phyloP scores from a whole-genome alignment of 1,139 yeast species.

The Arxiozyma slooffiae region DNA sequence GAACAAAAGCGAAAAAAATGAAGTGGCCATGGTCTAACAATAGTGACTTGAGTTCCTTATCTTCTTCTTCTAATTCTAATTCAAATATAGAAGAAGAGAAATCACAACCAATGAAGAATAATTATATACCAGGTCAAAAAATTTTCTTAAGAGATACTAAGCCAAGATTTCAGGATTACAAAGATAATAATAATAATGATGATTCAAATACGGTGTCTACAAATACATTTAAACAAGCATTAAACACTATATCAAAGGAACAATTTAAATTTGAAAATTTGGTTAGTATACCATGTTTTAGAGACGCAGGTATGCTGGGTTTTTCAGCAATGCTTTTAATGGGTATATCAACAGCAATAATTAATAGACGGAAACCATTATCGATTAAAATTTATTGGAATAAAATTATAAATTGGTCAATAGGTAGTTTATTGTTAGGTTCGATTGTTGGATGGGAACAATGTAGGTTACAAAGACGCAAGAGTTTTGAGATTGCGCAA shows the following conservation, averaged over 20 bases:
- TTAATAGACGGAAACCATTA: not conserved
- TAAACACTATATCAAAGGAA: constrained; percentile 15
- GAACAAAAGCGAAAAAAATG: too few species aligned
- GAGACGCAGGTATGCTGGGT: constrained; percentile 83
- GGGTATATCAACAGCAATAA: constrained; percentile 47
- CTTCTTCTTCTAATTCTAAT: not conserved
- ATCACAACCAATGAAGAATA: constrained; percentile 6
- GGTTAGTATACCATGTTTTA: constrained; percentile 72
- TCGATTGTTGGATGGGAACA: constrained; percentile 88
- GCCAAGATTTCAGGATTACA: constrained; percentile 26
- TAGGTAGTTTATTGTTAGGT: constrained; percentile 73
- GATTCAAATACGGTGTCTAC: not conserved
- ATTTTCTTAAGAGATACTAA: constrained; percentile 33
- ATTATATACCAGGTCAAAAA: constrained; percentile 28
- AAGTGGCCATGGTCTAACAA: constrained; percentile 2
- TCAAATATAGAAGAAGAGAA: not conserved
- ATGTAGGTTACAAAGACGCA: constrained; percentile 61
- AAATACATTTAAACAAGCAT: constrained; percentile 28
- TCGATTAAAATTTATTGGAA: not conserved
- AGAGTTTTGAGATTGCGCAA: constrained; percentile 29
- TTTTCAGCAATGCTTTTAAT: constrained; percentile 75
- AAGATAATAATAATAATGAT: not conserved
- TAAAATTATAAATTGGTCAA: constrained; percentile 70
- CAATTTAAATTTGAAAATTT: constrained; percentile 53
- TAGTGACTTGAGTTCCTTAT: not conserved